Base-by-base conservation (phyloP, 192 early-diverging fungal species). In the Gonapodya prolifera region DNA sequence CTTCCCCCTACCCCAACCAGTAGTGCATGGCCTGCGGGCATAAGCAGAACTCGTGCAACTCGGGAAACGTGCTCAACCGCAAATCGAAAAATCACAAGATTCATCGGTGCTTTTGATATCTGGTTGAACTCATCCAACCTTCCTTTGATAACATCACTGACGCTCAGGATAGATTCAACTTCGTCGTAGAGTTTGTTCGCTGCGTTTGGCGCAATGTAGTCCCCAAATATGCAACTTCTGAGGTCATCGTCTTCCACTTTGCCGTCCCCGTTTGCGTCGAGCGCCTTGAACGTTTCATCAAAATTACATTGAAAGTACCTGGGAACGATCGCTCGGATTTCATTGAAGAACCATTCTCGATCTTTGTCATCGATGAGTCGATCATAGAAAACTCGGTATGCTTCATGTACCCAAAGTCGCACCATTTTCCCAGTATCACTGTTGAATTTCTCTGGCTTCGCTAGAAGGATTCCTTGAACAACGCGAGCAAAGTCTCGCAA, bases 1-100 rank as follows among this genome's bases (percentile, higher is more conserved):
- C 85, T 87, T 0, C 88, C 88, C 35, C 88, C 88, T 34, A 89
- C 88, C 30, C 88, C 88, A 30, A 89, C 86, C n/a, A 89, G 77
- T 32, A 89, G 79, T 35, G 88, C 88, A 76, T 87, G 87, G 17
- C 88, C 88, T 34, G 85, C 70, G 1, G 88, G 88, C 69, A 88
- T 86, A 35, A 83, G 81, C 1, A 89, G 78, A 28, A 89, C 85
- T 61, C 88, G 79, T 69, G 83, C 86, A 70, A 89, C 88, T 70
- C 87, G 34, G 13, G 88, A 85, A 34, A 89, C 77, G 73, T 89
- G 87, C 75, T 89, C 88, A 74, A 89, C 85, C 1, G 88, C 88
- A 82, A 89, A 89, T 32, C 88, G 73, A 77, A 89, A 89, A 77
- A 89, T 87, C 36, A 89, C 87, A 30, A 89, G 79, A 77, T 89